phyloP scores from a whole-genome alignment of 1,284 basidiomycete species.

The Puccinia hordei region DNA sequence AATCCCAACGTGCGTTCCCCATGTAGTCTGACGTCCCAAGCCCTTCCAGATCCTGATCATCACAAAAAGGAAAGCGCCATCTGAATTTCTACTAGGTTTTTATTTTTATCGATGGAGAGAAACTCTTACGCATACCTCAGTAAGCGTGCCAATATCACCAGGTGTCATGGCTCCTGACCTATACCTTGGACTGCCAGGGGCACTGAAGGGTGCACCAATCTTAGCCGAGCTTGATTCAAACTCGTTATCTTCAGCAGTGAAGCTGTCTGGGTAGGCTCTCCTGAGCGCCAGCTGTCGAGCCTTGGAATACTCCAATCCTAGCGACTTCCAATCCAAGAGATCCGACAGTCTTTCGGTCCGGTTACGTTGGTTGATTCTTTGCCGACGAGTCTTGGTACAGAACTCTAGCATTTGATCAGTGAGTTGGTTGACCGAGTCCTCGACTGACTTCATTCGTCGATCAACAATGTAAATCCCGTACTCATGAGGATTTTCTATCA shows the following conservation, averaged over 20 bases:
- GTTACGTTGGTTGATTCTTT: slow-evolving; percentile 97
- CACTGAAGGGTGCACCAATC: slow-evolving; percentile 69
- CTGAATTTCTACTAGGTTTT: neutral
- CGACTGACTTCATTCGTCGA: slow-evolving; percentile 81
- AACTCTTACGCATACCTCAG: slow-evolving; percentile 36
- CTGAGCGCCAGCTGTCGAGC: slow-evolving; percentile 80
- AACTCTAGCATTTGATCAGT: slow-evolving; percentile 74
- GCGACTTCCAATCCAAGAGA: slow-evolving; percentile 94
- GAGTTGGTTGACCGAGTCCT: slow-evolving; percentile 79
- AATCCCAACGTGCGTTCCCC: slow-evolving; percentile 64
- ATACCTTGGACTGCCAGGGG: slow-evolving; percentile 83
- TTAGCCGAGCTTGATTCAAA: slow-evolving; percentile 68
- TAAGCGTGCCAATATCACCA: slow-evolving; percentile 84
- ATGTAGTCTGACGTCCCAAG: slow-evolving; percentile 84
- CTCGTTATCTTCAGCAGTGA: slow-evolving; percentile 68
- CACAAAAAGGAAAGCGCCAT: neutral
- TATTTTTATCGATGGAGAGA: neutral
- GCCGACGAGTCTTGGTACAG: slow-evolving; percentile 83
- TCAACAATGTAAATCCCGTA: slow-evolving; percentile 83
- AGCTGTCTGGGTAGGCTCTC: slow-evolving; percentile 92
- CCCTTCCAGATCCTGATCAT: slow-evolving; percentile 70
- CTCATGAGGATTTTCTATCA: slow-evolving; percentile 75
- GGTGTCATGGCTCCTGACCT: slow-evolving; percentile 78
- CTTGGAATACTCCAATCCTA: slow-evolving; percentile 96
- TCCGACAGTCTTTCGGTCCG: slow-evolving; percentile 90